Conservation (phyloP, 1,284 basidiomycete species). For the Leccinum insolens region DNA sequence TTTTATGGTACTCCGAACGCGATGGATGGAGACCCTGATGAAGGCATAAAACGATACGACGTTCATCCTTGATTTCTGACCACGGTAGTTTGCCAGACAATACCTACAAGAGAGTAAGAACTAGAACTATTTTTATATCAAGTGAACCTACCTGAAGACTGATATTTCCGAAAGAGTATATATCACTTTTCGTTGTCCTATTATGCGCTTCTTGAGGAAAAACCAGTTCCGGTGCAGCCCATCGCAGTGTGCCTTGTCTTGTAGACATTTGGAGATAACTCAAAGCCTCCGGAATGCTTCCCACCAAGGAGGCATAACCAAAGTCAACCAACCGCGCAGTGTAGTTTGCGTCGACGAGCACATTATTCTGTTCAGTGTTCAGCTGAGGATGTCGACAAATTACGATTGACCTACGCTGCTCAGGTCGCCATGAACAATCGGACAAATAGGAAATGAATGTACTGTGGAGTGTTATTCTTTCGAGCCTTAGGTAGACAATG, state of each 20-base stretch:
- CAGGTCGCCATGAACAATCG: not conserved
- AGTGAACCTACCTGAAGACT: not conserved
- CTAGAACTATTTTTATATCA: not conserved
- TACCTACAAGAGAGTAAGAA: not conserved
- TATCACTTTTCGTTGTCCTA: no score
- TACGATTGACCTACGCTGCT: not conserved
- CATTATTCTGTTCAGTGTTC: not conserved
- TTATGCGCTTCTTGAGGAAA: no score
- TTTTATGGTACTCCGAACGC: not conserved
- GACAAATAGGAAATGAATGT: not conserved
- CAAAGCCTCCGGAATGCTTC: no score
- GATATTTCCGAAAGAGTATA: no score
- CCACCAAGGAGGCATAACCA: no score
- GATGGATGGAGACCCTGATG: not conserved
- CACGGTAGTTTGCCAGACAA: not conserved
- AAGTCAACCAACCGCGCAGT: not conserved
- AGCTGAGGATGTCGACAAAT: not conserved
- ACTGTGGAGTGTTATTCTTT: not conserved
- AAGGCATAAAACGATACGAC: not conserved
- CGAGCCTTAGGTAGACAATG: not conserved
- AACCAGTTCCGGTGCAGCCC: no score
- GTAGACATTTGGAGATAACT: no score
- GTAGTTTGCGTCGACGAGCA: not conserved
- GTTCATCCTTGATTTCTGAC: not conserved
- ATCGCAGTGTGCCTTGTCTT: no score